These are phyloP conservation scores for Aeminium ludgeri DNA, from an alignment of 495 filamentous ascomycete genomes.

Conservation along the genomic window DNA sequence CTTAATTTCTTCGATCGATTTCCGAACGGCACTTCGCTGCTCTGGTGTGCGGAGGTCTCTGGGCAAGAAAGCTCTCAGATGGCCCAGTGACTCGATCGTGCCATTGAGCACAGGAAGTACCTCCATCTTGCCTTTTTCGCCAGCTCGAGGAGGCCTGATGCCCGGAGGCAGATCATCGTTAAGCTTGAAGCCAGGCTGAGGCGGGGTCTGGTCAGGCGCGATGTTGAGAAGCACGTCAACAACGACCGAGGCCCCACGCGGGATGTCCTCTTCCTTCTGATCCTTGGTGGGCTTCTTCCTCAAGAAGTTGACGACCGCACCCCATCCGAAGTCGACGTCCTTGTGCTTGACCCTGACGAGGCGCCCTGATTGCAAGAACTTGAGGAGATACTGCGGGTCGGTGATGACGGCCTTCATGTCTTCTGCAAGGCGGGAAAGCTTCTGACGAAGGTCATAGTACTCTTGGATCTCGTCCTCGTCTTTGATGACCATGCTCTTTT, in stretches of 20 bases:
- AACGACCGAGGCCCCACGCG: slow-evolving; percentile 55
- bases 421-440: slow-evolving; percentile 60
- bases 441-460: slow-evolving; percentile 73
- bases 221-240: slow-evolving; percentile 70
- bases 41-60: slow-evolving; percentile 47
- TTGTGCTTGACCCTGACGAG: slow-evolving; percentile 67
- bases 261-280: slow-evolving; percentile 43
- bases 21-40: slow-evolving; percentile 46
- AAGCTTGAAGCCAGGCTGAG: slow-evolving; percentile 30
- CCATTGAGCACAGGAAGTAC: slow-evolving; percentile 74
- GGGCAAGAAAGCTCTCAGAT: slow-evolving; percentile 63
- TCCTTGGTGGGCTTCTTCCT: slow-evolving; percentile 42
- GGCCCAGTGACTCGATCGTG: slow-evolving; percentile 60
- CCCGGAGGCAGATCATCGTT: slow-evolving; percentile 45
- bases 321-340: slow-evolving; percentile 82
- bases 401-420: slow-evolving; percentile 80
- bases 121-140: slow-evolving; percentile 59
- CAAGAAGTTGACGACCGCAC: slow-evolving; percentile 56
- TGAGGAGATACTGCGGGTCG: slow-evolving; percentile 66
- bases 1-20: slow-evolving; percentile 54
- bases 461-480: slow-evolving; percentile 82
- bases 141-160: slow-evolving; percentile 43
- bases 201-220: slow-evolving; percentile 37
- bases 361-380: slow-evolving; percentile 66
- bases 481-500: slow-evolving; percentile 51